phyloP scores from a whole-genome alignment of 2,329 filamentous ascomycete species.

The Penicillium sp. region DNA sequence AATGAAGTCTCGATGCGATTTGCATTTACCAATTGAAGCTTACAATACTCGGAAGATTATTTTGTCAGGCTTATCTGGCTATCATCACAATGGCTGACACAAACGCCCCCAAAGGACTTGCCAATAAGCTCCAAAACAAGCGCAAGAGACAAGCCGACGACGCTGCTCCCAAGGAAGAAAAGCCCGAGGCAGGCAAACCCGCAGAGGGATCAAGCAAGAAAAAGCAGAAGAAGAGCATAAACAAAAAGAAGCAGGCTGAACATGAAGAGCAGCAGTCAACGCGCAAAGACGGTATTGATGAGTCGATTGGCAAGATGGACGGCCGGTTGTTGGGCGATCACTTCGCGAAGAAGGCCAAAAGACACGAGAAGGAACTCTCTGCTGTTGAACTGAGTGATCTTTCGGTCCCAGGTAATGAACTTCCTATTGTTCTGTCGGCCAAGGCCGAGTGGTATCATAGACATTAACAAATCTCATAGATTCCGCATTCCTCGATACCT shows the following conservation, averaged over 20 bases:
- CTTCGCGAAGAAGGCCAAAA: conserved; percentile 72
- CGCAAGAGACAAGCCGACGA: conserved; percentile 41
- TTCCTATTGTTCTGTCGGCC: not conserved
- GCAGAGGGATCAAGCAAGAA: conserved; percentile 34
- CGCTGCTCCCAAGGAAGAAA: conserved; percentile 17
- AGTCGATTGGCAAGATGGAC: conserved; percentile 78
- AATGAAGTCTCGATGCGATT: conserved; percentile 3
- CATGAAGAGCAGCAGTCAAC: conserved; percentile 30
- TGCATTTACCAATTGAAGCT: conserved; percentile 8
- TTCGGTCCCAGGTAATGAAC: conserved; percentile 66
- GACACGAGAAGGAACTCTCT: conserved; percentile 78
- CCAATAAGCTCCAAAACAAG: conserved; percentile 40
- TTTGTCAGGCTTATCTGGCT: not conserved
- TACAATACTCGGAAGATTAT: not conserved
- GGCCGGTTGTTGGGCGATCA: conserved; percentile 79
- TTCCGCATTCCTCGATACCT: conserved; percentile 74
- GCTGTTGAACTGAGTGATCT: conserved; percentile 80
- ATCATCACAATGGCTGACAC: conserved; percentile 22
- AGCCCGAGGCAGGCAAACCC: conserved; percentile 19
- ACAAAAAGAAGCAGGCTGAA: conserved; percentile 26
- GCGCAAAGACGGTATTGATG: conserved; percentile 71
- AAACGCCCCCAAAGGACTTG: conserved; percentile 25
- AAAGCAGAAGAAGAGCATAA: conserved; percentile 30
- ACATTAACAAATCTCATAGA: conserved; percentile 47
- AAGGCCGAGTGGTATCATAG: not conserved